Percentiles rank a stretch among this genome's conserved stretches.
These are phyloP conservation scores for Aspergillus floridensis DNA, from an alignment of 2,329 filamentous ascomycete species.

Conservation along the genomic window DNA sequence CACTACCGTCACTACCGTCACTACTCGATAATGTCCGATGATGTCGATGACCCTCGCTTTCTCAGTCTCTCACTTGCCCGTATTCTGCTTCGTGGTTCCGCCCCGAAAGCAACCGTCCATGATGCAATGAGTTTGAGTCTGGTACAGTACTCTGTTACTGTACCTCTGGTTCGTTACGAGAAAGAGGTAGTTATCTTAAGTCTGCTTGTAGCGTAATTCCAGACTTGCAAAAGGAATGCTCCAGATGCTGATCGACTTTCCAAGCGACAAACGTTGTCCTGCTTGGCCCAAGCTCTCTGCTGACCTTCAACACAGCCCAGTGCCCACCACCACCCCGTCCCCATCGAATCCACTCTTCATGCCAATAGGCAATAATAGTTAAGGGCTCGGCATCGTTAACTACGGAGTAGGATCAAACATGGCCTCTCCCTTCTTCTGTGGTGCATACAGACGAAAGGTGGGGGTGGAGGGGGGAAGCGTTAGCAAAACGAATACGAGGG, in stretches of 20 bases:
- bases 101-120: neutral
- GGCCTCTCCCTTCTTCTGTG: too few relatives aligned
- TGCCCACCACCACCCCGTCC: too few relatives aligned
- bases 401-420: too few relatives aligned
- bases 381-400: too few relatives aligned
- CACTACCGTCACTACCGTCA: neutral
- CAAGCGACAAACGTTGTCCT: constrained; percentile 11
- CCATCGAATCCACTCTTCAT: constrained; percentile 3
- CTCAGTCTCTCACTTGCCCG: neutral
- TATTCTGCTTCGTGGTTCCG: neutral
- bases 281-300: constrained; percentile 4
- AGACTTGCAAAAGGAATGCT: too few relatives aligned
- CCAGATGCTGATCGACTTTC: neutral
- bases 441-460: too few relatives aligned
- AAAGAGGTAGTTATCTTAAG: neutral
- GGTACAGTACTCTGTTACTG: neutral
- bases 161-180: neutral
- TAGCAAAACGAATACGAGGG: neutral
- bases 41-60: constrained; percentile 1
- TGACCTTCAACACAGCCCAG: constrained; percentile 11
- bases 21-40: constrained; percentile 2
- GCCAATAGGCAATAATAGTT: neutral
- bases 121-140: neutral
- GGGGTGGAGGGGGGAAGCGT: neutral
- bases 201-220: too few relatives aligned